phyloP scores from a whole-genome alignment of 2,329 filamentous ascomycete genomes.

The Onygenales sp. region DNA sequence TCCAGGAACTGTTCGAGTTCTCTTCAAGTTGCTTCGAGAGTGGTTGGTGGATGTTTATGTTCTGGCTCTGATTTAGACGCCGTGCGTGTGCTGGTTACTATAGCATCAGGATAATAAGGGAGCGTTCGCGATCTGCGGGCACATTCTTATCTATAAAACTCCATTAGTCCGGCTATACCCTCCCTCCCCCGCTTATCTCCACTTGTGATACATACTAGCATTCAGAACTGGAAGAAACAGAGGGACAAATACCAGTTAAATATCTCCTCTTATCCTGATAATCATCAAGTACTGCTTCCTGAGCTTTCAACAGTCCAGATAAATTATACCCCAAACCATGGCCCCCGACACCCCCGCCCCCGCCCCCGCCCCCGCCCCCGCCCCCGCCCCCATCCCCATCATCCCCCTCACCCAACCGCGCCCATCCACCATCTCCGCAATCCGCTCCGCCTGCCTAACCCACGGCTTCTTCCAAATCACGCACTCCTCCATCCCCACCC shows the following conservation, averaged over 20 bases:
- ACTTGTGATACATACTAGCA: no score
- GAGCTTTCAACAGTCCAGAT: neutral
- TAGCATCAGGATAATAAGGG: no score
- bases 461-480: neutral
- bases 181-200: no score
- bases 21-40: no score
- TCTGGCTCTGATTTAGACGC: no score
- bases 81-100: no score
- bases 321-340: neutral
- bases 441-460: neutral
- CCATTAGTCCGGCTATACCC: no score
- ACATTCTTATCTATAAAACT: no score
- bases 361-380: neutral
- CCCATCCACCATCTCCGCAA: neutral
- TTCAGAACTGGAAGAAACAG: neutral
- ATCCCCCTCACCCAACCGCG: neutral
- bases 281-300: neutral
- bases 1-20: no score
- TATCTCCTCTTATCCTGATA: neutral
- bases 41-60: no score
- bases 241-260: neutral
- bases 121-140: no score
- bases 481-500: neutral
- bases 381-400: neutral
- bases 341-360: neutral